These are phyloP conservation scores for Thozetella sp. DNA, from an alignment of 495 filamentous ascomycete genomes.

Conservation along the genomic window DNA sequence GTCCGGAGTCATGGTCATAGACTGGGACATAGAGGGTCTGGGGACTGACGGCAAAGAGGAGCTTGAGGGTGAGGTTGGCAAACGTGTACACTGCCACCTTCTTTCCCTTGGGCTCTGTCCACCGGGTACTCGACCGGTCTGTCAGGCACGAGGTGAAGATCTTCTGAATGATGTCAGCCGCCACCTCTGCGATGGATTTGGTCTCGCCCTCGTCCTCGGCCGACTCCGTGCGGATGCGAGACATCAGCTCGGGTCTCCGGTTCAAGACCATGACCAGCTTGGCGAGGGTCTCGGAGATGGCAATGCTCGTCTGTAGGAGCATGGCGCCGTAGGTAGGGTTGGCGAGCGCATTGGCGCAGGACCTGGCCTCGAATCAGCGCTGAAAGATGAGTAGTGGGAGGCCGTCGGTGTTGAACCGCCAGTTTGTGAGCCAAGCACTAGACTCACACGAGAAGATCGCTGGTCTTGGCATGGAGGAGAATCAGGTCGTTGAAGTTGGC, in stretches of 20 bases:
- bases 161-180: constrained; percentile 84
- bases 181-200: constrained; percentile 79
- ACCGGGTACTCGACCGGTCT: constrained; percentile 68
- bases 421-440: not conserved
- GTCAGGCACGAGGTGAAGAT: constrained; percentile 90
- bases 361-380: constrained; percentile 37
- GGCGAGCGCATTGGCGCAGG: constrained; percentile 78
- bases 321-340: constrained; percentile 77
- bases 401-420: not conserved
- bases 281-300: constrained; percentile 74
- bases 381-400: constrained; percentile 8
- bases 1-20: constrained; percentile 9
- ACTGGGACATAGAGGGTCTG: not conserved
- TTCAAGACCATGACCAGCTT: constrained; percentile 81
- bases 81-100: constrained; percentile 86
- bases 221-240: constrained; percentile 52
- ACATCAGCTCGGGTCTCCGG: constrained; percentile 69
- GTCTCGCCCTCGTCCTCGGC: constrained; percentile 58
- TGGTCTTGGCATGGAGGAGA: constrained; percentile 73
- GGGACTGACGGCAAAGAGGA: constrained; percentile 73
- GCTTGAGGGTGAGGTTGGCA: constrained; percentile 87
- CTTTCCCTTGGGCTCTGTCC: constrained; percentile 72
- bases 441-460: constrained; percentile 68
- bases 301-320: constrained; percentile 75
- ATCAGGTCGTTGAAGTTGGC: constrained; percentile 75